A percentile compares a stretch with the other conserved stretches of the same genome.
phyloP scores from a whole-genome alignment of 2,329 filamentous ascomycete genomes.

The Verticillium nonalfalfae region DNA sequence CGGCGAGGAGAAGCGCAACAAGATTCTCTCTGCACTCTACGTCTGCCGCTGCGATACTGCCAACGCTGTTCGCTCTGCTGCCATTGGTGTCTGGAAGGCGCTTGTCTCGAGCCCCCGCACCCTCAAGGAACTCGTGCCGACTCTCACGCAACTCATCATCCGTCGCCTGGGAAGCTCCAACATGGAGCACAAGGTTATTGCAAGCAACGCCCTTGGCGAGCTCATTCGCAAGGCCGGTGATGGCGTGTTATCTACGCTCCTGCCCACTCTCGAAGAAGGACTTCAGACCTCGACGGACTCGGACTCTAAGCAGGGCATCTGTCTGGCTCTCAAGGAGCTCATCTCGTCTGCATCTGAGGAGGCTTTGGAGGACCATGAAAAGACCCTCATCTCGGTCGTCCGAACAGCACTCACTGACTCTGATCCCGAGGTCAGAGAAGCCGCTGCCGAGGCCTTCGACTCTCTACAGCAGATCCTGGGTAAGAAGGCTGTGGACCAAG shows the following conservation, averaged over 20 bases:
- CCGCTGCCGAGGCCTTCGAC: constrained; percentile 95
- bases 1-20: constrained; percentile 93
- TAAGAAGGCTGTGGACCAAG: constrained; percentile 91
- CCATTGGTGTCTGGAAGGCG: constrained; percentile 94
- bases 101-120: constrained; percentile 87
- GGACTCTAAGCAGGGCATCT: constrained; percentile 94
- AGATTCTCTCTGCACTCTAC: constrained; percentile 93
- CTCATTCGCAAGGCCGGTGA: constrained; percentile 96
- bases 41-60: constrained; percentile 98
- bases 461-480: constrained; percentile 88
- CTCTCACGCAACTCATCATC: constrained; percentile 91
- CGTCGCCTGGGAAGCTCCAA: constrained; percentile 89
- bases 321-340: constrained; percentile 88
- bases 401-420: constrained; percentile 87
- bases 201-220: constrained; percentile 92
- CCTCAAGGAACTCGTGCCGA: constrained; percentile 91
- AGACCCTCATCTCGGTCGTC: constrained; percentile 89
- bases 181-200: constrained; percentile 98
- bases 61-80: constrained; percentile 80
- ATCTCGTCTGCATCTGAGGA: constrained; percentile 85
- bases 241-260: constrained; percentile 76
- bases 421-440: constrained; percentile 85
- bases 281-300: constrained; percentile 82
- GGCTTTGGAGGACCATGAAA: constrained; percentile 88
- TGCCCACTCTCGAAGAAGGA: constrained; percentile 90